Evolutionary conservation across 305 asterid species (phyloP), one percentile per base, ranked within the genome.

Genomic region (Withania somnifera): DNA sequence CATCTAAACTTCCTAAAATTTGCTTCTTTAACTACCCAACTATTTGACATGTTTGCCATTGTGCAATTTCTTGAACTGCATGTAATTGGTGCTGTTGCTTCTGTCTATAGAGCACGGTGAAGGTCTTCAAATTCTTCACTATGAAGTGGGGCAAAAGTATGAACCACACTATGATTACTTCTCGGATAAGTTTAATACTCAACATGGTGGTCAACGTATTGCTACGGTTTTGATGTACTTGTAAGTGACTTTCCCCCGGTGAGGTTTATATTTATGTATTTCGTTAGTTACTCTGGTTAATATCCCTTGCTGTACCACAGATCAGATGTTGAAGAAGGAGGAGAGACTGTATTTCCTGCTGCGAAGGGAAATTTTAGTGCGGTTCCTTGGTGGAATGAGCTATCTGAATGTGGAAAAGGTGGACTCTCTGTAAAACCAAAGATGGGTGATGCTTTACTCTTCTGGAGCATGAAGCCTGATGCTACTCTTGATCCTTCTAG

Each of bases 381-480:
- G n/a, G 94, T 94, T 32, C 96, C 99, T 26, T 93, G 94, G 92
- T 93, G 98, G 98, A 86, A 94, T 82, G 95, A 96, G 89, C 97
- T 96, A 52, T 96, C 99, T 81, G 95, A 93, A 86, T 96, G 99
- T 86, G 99, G 97, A 57, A 96, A 91, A 85, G 90, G 86, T 82
- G 99, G 98, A 60, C 97, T 96, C 69, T 91, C 98, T 40, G 97
- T 96, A 61, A 96, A 90, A 88, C 98, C 99, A 47, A 96, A 86
- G 87, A 94, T 82, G 97, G 98, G 99, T 3, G 98, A 94, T 88
- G 99, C 99, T 6, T 88, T 96, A 78, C 98, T 96, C 73, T 96
- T 96, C 91, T 96, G 99, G 98, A 96, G 98, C 89, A 92, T 96
- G 99, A 92, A 85, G 36, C 98, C 98, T 53, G 99, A 96, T 28